Conservation (phyloP, 2,329 filamentous ascomycete species). For the Dothideomycetes sp. region DNA sequence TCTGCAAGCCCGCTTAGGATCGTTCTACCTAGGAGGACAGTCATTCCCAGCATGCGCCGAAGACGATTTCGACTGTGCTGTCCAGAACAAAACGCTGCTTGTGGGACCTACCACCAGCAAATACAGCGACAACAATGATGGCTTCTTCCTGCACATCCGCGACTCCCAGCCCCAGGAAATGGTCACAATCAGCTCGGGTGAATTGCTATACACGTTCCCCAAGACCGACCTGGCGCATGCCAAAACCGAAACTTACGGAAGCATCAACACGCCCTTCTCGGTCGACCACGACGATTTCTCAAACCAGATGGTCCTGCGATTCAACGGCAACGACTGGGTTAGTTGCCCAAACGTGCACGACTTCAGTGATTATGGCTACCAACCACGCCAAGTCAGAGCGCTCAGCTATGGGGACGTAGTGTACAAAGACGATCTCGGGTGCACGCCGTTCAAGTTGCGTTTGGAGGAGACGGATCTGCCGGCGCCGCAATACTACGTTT, state of each 20-base stretch:
- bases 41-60: neutral
- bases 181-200: neutral
- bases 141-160: neutral
- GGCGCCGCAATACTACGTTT: slow-evolving; percentile 20
- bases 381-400: neutral
- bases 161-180: neutral
- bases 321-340: slow-evolving; percentile 5
- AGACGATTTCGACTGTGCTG: neutral
- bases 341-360: neutral
- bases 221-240: neutral
- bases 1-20: neutral
- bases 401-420: neutral
- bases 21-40: neutral
- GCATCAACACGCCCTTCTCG: neutral
- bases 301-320: neutral
- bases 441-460: slow-evolving; percentile 4
- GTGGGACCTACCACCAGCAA: neutral
- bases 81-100: neutral
- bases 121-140: neutral
- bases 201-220: neutral
- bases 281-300: slow-evolving; percentile 3
- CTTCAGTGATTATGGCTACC: neutral
- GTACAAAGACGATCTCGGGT: neutral
- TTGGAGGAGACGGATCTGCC: neutral
- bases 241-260: neutral